These are phyloP conservation scores for Phaeomoniella chlamydospora DNA, from an alignment of 2,329 filamentous ascomycete genomes.

Conservation along the genomic window DNA sequence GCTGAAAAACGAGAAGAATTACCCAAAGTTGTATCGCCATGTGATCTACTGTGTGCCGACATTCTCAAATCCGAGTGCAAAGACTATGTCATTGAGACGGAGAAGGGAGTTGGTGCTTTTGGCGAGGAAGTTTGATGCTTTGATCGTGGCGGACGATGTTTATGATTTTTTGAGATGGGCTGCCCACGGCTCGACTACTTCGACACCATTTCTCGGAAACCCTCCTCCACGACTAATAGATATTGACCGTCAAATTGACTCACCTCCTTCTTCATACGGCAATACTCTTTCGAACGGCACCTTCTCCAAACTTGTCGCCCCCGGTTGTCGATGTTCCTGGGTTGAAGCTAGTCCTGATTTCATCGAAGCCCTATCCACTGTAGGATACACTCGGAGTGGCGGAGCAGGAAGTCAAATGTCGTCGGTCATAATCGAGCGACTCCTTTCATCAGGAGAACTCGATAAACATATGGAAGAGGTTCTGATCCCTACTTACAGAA, in stretches of 20 bases:
- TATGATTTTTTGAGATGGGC: conserved; percentile 88
- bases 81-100: conserved; percentile 59
- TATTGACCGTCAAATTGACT: conserved; percentile 55
- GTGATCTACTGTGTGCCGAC: conserved; percentile 81
- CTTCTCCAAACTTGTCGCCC: conserved; percentile 76
- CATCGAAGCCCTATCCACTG: conserved; percentile 43
- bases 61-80: conserved; percentile 76
- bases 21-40: conserved; percentile 63
- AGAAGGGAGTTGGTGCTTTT: conserved; percentile 58
- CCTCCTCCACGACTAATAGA: conserved; percentile 60
- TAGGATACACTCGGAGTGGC: conserved; percentile 42
- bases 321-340: conserved; percentile 81
- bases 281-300: conserved; percentile 75
- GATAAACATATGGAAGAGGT: conserved; percentile 37
- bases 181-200: conserved; percentile 12
- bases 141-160: conserved; percentile 82
- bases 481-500: conserved; percentile 41
- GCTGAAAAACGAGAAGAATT: conserved; percentile 7
- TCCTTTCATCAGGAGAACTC: conserved; percentile 36
- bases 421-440: conserved; percentile 40
- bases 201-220: conserved; percentile 2
- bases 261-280: conserved; percentile 51
- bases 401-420: conserved; percentile 46
- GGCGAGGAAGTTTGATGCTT: conserved; percentile 63
- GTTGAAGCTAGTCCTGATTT: conserved; percentile 55